Percentiles rank a stretch among this genome's conserved stretches.
phyloP scores from a whole-genome alignment of 2,329 filamentous ascomycete species.

The Venturia aucupariae region DNA sequence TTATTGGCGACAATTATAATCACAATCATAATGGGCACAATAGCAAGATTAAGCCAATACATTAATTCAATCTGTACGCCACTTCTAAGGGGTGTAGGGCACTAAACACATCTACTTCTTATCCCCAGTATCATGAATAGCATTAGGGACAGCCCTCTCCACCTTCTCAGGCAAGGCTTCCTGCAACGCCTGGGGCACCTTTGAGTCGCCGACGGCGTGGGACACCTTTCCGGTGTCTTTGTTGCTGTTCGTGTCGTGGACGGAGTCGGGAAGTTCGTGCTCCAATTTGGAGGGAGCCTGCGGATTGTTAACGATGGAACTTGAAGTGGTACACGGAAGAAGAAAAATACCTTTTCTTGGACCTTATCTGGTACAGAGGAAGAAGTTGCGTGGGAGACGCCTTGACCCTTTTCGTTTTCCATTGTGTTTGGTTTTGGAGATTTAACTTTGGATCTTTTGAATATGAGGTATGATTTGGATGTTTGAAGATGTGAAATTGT shows the following conservation, averaged over 20 bases:
- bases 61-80: neutral
- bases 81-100: too few relatives aligned
- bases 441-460: neutral
- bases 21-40: too few relatives aligned
- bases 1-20: too few relatives aligned
- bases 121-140: slow-evolving; percentile 33
- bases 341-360: slow-evolving; percentile 22
- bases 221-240: slow-evolving; percentile 26
- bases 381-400: slow-evolving; percentile 33
- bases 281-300: slow-evolving; percentile 29
- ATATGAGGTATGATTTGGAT: neutral
- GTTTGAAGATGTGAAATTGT: neutral
- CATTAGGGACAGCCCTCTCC: slow-evolving; percentile 35
- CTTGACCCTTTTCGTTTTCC: slow-evolving; percentile 31
- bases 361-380: slow-evolving; percentile 31
- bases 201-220: slow-evolving; percentile 32
- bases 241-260: neutral
- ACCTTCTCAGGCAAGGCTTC: slow-evolving; percentile 36
- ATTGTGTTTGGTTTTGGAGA: slow-evolving; percentile 14
- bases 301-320: neutral
- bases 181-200: slow-evolving; percentile 35
- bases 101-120: neutral
- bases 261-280: slow-evolving; percentile 29
- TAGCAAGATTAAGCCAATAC: too few relatives aligned
- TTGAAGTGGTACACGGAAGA: neutral